Evolutionary conservation across 1,284 basidiomycete genomes (phyloP).

Genomic region (Blastosporella zonata): DNA sequence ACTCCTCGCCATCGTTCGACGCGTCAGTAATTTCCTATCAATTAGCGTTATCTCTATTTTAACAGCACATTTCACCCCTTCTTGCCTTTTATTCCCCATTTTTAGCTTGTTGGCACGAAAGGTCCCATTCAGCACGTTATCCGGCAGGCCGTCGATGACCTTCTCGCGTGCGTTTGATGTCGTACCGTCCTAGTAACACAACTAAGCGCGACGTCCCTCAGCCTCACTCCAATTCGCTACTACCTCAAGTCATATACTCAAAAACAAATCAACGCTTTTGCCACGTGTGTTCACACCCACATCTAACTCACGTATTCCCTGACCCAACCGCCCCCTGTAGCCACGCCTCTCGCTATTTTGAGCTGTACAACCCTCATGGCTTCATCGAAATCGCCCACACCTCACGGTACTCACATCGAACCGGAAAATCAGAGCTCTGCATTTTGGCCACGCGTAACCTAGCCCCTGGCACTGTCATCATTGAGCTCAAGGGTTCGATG

Average conservation of each 20-base stretch:
- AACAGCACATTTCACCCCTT: constrained; percentile 29
- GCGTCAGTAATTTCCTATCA: constrained; percentile 52
- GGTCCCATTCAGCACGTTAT: constrained; percentile 51
- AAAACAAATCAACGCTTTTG: constrained; percentile 83
- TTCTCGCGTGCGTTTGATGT: constrained; percentile 59
- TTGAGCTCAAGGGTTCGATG: constrained; percentile 85
- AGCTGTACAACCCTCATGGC: constrained; percentile 77
- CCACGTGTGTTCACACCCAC: constrained; percentile 58
- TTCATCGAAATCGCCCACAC: constrained; percentile 86
- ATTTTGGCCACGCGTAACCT: constrained; percentile 81
- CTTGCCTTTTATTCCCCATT: constrained; percentile 18
- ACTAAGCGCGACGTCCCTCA: constrained; percentile 28
- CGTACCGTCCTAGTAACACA: constrained; percentile 16
- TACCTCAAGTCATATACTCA: constrained; percentile 70
- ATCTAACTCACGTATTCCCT: constrained; percentile 22
- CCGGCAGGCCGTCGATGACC: constrained; percentile 67
- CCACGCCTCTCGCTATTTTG: constrained; percentile 83
- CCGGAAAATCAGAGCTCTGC: constrained; percentile 88
- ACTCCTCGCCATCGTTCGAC: constrained; percentile 67
- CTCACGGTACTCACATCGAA: constrained; percentile 76
- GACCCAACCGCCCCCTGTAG: constrained; percentile 39
- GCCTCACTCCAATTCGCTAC: constrained; percentile 68
- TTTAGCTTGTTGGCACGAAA: constrained; percentile 59
- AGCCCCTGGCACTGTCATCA: constrained; percentile 68
- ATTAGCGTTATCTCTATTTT: constrained; percentile 24